Base-by-base conservation (phyloP, 2,329 filamentous ascomycete genomes). In the Pseudonectria buxi region DNA sequence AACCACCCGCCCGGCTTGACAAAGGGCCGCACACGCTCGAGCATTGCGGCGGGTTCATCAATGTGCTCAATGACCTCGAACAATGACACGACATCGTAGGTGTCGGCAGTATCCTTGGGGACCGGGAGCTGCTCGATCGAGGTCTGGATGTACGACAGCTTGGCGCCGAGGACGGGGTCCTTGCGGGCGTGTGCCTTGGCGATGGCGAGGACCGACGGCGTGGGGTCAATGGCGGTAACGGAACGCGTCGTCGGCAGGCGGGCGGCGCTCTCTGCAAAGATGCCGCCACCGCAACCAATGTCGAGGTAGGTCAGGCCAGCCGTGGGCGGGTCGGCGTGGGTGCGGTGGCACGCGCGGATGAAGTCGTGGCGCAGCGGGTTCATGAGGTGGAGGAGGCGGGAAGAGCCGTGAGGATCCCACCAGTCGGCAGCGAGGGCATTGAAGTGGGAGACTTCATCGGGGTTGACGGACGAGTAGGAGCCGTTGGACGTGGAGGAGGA, bases 31-130 rank as follows among this genome's bases (percentile, higher is more conserved):
- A 86, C 81, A 3, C 71, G 68, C 32, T 79, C 70, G 4, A 95
- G 74, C 47, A 95, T 95, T 4, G 76, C 68, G 0, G 77, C 75
- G 0, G 87, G 87, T 14, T 78, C 69, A 37, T 83, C 78, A 39
- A 98, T 83, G 60, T 98, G 92, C 63, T 98, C 92, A 36, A 98
- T 75, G 4, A 98, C 92, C 62, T 98, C 92, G 60, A 96, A 98
- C 6, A 94, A 61, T 2, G 84, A 84, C 9, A 98, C 79, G 2
- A 96, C 63, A 57, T 96, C 88, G 64, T 79, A 92, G 10, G 71
- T 67, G 4, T 69, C 58, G 11, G 56, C 54, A 5, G 50, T 46
- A 2, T 51, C 53, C 13, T 41, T 43, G 3, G 69, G 71, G 5
- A 59, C 32, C 0, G 66, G 60, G 0, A 92, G 67, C 4, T 76